Percentiles rank a stretch among this genome's conserved stretches.
Conservation (phyloP, 345 rosid species). For the Atalantia buxifolia region DNA sequence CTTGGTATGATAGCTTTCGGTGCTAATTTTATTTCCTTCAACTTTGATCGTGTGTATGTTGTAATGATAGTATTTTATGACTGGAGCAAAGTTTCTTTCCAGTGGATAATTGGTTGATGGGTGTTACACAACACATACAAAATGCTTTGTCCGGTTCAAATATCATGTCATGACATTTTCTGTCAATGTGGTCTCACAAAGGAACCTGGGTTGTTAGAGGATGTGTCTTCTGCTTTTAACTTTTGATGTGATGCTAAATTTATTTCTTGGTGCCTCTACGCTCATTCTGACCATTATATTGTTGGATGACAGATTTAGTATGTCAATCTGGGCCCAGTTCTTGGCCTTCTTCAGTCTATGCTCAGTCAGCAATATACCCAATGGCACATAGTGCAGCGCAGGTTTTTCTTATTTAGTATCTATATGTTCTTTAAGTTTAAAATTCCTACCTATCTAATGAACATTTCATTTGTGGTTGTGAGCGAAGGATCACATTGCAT, state of each 20-base stretch:
- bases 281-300: constrained; percentile 9
- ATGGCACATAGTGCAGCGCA: constrained; percentile 99
- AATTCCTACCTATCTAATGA: constrained; percentile 10
- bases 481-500: neutral
- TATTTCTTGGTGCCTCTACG: neutral
- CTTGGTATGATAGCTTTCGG: constrained; percentile 52
- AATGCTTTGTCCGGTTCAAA: neutral
- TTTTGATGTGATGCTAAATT: constrained; percentile 5
- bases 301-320: constrained; percentile 63
- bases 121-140: neutral
- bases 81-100: neutral
- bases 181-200: neutral
- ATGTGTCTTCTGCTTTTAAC: neutral
- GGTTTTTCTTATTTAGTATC: constrained; percentile 41
- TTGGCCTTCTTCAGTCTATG: constrained; percentile 84
- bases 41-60: neutral
- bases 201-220: neutral
- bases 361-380: constrained; percentile 81
- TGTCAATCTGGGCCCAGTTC: constrained; percentile 99
- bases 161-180: neutral
- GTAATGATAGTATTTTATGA: neutral
- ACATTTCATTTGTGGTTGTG: neutral
- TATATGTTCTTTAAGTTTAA: constrained; percentile 8
- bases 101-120: neutral
- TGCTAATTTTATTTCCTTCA: neutral